Conservation (phyloP, 371 early-diverging fungal genomes). For the Apophysomyces sp. region DNA sequence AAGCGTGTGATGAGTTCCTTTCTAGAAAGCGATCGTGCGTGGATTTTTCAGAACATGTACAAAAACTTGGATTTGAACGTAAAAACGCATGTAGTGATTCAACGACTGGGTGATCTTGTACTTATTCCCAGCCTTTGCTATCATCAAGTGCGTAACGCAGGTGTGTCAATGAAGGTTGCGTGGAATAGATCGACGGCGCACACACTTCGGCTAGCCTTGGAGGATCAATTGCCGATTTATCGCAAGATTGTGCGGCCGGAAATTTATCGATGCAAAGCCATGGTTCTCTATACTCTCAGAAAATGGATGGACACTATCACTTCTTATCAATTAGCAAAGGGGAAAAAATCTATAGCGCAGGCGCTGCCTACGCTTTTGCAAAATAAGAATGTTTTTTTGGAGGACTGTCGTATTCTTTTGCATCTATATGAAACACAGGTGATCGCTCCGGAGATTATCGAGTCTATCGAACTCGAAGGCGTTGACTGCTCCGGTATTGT, state of each 20-base stretch:
- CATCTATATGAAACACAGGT: constrained; percentile 14
- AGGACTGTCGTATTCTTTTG: constrained; percentile 10
- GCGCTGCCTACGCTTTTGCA: not conserved
- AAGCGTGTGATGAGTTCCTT: constrained; percentile 17
- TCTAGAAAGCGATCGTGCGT: constrained; percentile 40
- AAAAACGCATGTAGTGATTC: constrained; percentile 23
- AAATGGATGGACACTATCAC: constrained; percentile 13
- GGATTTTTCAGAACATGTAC: constrained; percentile 10
- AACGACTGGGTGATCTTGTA: constrained; percentile 36
- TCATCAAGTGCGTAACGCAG: constrained; percentile 39
- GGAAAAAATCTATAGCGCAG: not conserved
- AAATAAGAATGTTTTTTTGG: not conserved
- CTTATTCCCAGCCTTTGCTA: constrained; percentile 40
- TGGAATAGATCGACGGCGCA: constrained; percentile 38
- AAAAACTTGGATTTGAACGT: not conserved
- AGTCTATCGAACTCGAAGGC: constrained; percentile 14
- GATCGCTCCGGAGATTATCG: constrained; percentile 22
- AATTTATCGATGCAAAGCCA: constrained; percentile 35
- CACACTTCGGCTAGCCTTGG: constrained; percentile 19
- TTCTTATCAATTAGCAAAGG: not conserved
- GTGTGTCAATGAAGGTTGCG: constrained; percentile 32
- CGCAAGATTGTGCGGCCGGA: constrained; percentile 32
- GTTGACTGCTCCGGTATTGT: constrained; percentile 4
- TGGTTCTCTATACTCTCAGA: constrained; percentile 18
- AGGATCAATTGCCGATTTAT: constrained; percentile 34